Base-by-base conservation (phyloP, 805 yeast genomes). In the Candida rishiriensis region DNA sequence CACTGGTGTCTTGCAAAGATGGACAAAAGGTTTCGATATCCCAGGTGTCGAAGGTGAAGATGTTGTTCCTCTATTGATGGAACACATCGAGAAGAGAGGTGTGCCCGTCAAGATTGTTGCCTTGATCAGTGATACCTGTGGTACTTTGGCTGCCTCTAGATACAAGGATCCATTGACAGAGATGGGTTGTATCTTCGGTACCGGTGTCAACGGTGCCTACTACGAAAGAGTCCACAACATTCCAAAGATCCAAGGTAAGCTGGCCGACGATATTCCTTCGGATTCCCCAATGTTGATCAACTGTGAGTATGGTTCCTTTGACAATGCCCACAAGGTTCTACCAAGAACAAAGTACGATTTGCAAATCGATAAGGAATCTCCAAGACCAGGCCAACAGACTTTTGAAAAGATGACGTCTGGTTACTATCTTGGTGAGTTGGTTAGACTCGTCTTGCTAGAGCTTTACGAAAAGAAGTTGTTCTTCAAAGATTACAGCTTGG, bases 341-440 rank as follows among this genome's bases (percentile, higher is more conserved):
- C 99, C 99, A 64, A 83, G 98, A 72, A 89, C 95, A 52, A 82
- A 80, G 64, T 90, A 81, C 65, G 99, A 93, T 67, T 65, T 83
- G 42, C 73, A 70, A 51, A 85, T 93, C 51, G 99, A 93, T 68
- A 75, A 71, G 29, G 85, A 85, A 59, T 85, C 96, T 40, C 99
- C 99, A 61, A 87, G 98, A 73, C 99, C 98, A 41, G 90, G 91
- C 52, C 97, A 93, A 71, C 99, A 93, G 72, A 69, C 95, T 42
- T 93, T 89, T 66, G 99, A 93, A 75, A 93, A 93, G 74, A 90
- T 93, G 97, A 88, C 93, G 54, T 87, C 97, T 31, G 99, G 99
- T 53, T 88, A 89, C 72, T 93, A 93, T 69, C 72, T 93, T 59
- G 99, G 99, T 61, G 99, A 93, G 70, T 72, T 93, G 38, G 69